Base-by-base conservation (phyloP, 768 basidiomycete genomes). In the Mycena floridula region DNA sequence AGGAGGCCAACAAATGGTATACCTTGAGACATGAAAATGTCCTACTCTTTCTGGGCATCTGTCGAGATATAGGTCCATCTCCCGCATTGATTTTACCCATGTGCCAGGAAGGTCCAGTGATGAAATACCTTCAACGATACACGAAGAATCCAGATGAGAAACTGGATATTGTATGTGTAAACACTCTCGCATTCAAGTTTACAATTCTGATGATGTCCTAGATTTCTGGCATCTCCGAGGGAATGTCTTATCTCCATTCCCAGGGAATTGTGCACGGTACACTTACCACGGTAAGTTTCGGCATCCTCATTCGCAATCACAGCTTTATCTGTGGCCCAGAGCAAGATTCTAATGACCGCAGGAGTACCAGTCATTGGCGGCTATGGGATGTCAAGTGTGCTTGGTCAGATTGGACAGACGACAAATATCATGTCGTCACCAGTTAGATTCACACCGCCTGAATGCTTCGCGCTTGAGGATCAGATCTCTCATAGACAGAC, bases 211-310 rank as follows among this genome's bases (percentile, higher is more conserved):
- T 11, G 20, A 12, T 22, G 30, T 9, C 2, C 21, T n/a, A 54
- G 53, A 18, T 28, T 13, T 45, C 40, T 21, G 43, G 41, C 9
- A 42, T 50, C 13, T 35, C 49, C 9, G 16, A 24, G 9, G 53
- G 53, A 4, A 27, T 54, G 11, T 35, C n/a, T n/a, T 53, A 54
- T 37, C 49, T 54, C 4, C 53, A 54, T 32, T 47, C 45, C 1
- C 39, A 50, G 46, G 42, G 37, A 1, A 43, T 54, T n/a, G 39
- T 54, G 4, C 53, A 54, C 20, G 53, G 53, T 1, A 50, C 50
- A 38, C 28, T 54, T 15, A 42, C 42, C 12, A 47, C 48, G n/a
- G 53, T 54, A 39, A 9, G 49, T 11, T 3, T n/a, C 35, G n/a
- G 20, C 5, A 28, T n/a, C 21, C 37, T 13, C 8, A 7, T 3